phyloP scores from a whole-genome alignment of 2,329 filamentous ascomycete genomes.

The Lasiodiplodia hormozganensis region DNA sequence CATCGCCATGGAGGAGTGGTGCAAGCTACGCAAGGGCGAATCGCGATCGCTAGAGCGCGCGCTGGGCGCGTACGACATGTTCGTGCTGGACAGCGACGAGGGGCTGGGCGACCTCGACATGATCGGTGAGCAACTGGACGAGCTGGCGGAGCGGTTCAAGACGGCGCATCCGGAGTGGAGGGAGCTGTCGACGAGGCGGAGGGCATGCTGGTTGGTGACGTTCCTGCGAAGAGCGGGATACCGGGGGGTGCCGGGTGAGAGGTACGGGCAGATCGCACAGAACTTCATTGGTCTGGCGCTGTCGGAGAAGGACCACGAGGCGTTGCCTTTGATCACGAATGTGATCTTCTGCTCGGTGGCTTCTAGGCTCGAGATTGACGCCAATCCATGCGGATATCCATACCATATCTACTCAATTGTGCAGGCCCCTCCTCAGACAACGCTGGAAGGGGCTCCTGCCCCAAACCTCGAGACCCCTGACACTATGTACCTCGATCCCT shows the following conservation, averaged over 20 bases:
- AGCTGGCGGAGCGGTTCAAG: conserved; percentile 65
- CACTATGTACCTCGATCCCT: conserved; percentile 85
- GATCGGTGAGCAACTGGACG: conserved; percentile 66
- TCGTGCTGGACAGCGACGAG: conserved; percentile 70
- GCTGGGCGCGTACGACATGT: conserved; percentile 86
- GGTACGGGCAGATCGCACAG: conserved; percentile 83
- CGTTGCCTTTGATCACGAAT: conserved; percentile 84
- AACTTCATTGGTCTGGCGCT: conserved; percentile 87
- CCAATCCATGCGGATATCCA: conserved; percentile 81
- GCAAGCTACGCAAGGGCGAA: conserved; percentile 59
- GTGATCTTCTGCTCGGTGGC: conserved; percentile 87
- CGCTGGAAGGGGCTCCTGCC: conserved; percentile 53
- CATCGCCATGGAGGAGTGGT: conserved; percentile 81
- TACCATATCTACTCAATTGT: conserved; percentile 86
- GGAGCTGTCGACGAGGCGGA: conserved; percentile 66
- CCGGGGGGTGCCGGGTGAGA: conserved; percentile 72
- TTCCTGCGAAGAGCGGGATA: conserved; percentile 75
- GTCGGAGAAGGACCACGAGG: conserved; percentile 74
- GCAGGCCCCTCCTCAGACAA: conserved; percentile 64
- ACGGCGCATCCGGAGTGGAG: conserved; percentile 60
- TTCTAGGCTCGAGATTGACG: conserved; percentile 74
- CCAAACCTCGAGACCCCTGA: conserved; percentile 43
- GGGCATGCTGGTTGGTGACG: conserved; percentile 70
- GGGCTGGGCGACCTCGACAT: conserved; percentile 76
- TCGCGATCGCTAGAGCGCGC: conserved; percentile 72